A percentile compares a stretch with the other conserved stretches of the same genome.
phyloP scores from a whole-genome alignment of 345 rosid species.

The Carallia brachiata region DNA sequence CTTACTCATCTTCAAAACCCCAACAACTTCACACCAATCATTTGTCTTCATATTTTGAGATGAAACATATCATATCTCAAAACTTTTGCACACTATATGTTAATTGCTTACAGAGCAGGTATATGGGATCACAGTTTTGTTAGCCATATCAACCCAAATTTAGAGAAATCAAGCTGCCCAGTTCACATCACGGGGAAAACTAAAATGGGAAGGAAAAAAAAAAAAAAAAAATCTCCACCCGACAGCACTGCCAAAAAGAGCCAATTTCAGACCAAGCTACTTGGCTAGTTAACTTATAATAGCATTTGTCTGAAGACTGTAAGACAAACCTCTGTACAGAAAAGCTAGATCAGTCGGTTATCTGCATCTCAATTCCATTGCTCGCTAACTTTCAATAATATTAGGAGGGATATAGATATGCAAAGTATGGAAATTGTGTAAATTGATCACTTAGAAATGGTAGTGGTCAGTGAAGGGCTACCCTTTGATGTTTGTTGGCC shows the following conservation, averaged over 20 bases:
- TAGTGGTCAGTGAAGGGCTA: slow-evolving; percentile 54
- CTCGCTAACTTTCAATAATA: slow-evolving; percentile 34
- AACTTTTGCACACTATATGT: background rate
- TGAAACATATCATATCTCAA: background rate
- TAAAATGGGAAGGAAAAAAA: slow-evolving; percentile 11
- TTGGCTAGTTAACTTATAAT: slow-evolving; percentile 27
- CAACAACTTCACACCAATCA: slow-evolving; percentile 41
- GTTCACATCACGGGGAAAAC: slow-evolving; percentile 32
- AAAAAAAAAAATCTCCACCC: slow-evolving; percentile 12
- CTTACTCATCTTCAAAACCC: no score
- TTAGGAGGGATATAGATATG: slow-evolving; percentile 21
- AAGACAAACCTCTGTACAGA: slow-evolving; percentile 41
- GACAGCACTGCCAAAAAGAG: slow-evolving; percentile 14
- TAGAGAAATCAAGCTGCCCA: slow-evolving; percentile 8
- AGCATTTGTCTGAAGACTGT: slow-evolving; percentile 13
- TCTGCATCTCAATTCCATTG: slow-evolving; percentile 22
- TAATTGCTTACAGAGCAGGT: background rate
- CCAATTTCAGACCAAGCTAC: slow-evolving; percentile 22
- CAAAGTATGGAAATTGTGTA: slow-evolving; percentile 4
- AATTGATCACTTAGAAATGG: slow-evolving; percentile 1
- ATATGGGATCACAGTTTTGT: background rate
- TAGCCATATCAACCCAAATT: slow-evolving; percentile 1
- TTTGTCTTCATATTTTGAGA: slow-evolving; percentile 5
- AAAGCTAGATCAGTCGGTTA: slow-evolving; percentile 34
- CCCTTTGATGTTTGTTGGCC: slow-evolving; percentile 62